phyloP scores from a whole-genome alignment of 2,329 filamentous ascomycete species.

The Aspergillus nomiae region DNA sequence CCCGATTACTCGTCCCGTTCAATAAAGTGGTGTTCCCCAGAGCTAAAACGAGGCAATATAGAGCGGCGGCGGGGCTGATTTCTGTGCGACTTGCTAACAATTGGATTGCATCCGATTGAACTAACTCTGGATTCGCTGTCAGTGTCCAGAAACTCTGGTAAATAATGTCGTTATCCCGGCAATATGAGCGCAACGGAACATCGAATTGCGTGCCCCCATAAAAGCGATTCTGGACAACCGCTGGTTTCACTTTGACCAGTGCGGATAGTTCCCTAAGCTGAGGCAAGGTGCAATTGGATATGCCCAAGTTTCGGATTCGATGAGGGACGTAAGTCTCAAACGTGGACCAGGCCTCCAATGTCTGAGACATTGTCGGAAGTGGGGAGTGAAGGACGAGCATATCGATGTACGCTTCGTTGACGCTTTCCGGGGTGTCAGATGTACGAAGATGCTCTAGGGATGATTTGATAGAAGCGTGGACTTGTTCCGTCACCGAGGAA shows the following conservation, averaged over 20 bases:
- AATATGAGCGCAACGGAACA: slow-evolving; percentile 59
- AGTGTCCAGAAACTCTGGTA: slow-evolving; percentile 66
- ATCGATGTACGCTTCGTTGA: slow-evolving; percentile 57
- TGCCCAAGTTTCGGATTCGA: slow-evolving; percentile 67
- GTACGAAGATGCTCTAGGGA: slow-evolving; percentile 65
- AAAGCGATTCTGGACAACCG: slow-evolving; percentile 77
- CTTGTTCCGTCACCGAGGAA: slow-evolving; percentile 63
- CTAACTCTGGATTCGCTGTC: slow-evolving; percentile 58
- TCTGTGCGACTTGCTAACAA: slow-evolving; percentile 49
- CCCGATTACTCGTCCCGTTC: slow-evolving; percentile 58
- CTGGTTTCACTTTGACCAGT: slow-evolving; percentile 53
- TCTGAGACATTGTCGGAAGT: slow-evolving; percentile 52
- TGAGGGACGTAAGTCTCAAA: slow-evolving; percentile 68
- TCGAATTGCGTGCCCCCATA: slow-evolving; percentile 63
- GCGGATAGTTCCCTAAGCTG: slow-evolving; percentile 56
- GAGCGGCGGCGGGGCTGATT: slow-evolving; percentile 50
- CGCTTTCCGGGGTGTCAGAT: slow-evolving; percentile 23
- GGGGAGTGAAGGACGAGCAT: slow-evolving; percentile 63
- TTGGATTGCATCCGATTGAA: slow-evolving; percentile 51
- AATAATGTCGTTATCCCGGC: slow-evolving; percentile 53
- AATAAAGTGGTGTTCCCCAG: slow-evolving; percentile 54
- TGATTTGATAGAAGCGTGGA: slow-evolving; percentile 66
- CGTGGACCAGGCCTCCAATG: slow-evolving; percentile 66
- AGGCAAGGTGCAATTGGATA: slow-evolving; percentile 70
- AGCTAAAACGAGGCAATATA: slow-evolving; percentile 60